Percentiles rank a stretch among this genome's conserved stretches.
Conservation (phyloP, 176 grass and related monocot species). For the Ampelocalamus luodianensis region DNA sequence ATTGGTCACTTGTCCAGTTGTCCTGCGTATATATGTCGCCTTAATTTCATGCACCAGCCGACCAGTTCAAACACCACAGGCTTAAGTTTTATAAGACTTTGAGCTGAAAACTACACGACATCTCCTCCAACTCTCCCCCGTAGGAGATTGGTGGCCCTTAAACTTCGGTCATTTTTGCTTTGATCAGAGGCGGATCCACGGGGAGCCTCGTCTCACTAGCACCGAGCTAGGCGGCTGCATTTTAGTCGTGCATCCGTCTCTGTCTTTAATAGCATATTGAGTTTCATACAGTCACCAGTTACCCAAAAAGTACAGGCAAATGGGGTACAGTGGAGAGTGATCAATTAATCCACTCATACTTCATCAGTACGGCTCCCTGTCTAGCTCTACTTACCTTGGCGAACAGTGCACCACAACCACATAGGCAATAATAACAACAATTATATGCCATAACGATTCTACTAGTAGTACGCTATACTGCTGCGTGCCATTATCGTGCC, state of each 20-base stretch:
- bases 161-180: background rate
- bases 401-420: slow-evolving; percentile 10
- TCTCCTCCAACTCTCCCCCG: background rate
- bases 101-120: background rate
- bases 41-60: background rate
- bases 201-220: background rate
- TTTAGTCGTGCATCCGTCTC: background rate
- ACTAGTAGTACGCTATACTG: background rate
- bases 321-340: background rate
- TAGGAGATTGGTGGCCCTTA: background rate
- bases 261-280: too few species aligned
- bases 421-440: background rate
- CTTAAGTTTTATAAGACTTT: background rate
- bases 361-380: background rate
- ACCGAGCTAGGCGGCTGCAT: background rate
- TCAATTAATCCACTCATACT: background rate
- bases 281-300: background rate
- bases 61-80: background rate
- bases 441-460: background rate
- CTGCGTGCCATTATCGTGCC: background rate
- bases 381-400: background rate
- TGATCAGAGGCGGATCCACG: too few species aligned
- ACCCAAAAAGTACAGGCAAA: background rate
- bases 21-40: background rate
- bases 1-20: background rate